phyloP scores from a whole-genome alignment of 2,329 filamentous ascomycete genomes.

The Teratosphaeria viscida region DNA sequence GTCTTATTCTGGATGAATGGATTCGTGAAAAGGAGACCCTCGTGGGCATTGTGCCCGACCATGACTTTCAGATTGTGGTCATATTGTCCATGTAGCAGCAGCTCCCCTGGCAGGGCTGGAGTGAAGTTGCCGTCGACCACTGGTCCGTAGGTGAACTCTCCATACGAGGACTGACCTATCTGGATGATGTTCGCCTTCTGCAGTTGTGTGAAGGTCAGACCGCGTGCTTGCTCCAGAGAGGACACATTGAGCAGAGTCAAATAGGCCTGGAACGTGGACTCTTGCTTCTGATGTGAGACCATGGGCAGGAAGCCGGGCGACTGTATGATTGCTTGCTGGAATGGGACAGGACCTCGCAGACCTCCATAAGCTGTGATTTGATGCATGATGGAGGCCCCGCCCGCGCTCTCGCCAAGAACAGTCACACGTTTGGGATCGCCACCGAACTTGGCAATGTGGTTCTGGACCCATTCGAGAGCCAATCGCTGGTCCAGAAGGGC shows the following conservation, averaged over 20 bases:
- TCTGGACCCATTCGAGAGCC: conserved; percentile 48
- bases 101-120: conserved; percentile 35
- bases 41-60: conserved; percentile 34
- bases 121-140: conserved; percentile 39
- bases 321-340: conserved; percentile 36
- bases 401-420: conserved; percentile 42
- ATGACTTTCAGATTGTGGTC: conserved; percentile 37
- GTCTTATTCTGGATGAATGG: conserved; percentile 26
- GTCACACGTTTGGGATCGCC: conserved; percentile 35
- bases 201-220: conserved; percentile 29
- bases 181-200: conserved; percentile 37
- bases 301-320: conserved; percentile 35
- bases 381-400: conserved; percentile 45
- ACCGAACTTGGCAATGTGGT: conserved; percentile 40
- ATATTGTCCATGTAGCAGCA: conserved; percentile 35
- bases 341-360: conserved; percentile 31
- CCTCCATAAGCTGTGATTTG: conserved; percentile 43
- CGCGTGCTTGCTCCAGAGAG: conserved; percentile 35
- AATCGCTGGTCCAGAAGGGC: conserved; percentile 45
- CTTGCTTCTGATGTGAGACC: conserved; percentile 26
- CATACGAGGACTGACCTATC: conserved; percentile 30
- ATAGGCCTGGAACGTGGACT: conserved; percentile 30
- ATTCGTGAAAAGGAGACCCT: conserved; percentile 36
- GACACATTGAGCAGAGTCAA: conserved; percentile 33
- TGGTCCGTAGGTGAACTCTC: conserved; percentile 36